Conservation (phyloP, 768 basidiomycete genomes). For the Tephrocybe sp. region DNA sequence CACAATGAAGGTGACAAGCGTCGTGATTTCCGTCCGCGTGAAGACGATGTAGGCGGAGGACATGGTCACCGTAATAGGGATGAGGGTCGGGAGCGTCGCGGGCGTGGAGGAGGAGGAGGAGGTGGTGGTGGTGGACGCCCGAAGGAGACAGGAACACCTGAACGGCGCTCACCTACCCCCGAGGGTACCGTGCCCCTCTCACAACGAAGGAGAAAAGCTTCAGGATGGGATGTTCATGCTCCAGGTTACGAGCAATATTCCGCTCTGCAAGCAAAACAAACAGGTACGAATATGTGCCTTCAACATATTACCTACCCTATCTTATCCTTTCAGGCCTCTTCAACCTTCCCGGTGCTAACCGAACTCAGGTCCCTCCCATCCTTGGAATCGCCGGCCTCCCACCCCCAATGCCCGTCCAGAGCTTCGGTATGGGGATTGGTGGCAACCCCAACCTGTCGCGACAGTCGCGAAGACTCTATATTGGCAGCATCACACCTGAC, state of each 20-base stretch:
- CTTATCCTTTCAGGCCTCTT: slow-evolving; percentile 67
- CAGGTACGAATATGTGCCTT: slow-evolving; percentile 54
- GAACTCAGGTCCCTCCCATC: slow-evolving; percentile 83
- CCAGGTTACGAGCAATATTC: slow-evolving; percentile 94
- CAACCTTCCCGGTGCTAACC: slow-evolving; percentile 93
- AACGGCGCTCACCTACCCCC: slow-evolving; percentile 87
- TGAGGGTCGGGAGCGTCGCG: slow-evolving; percentile 35
- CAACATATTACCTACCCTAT: slow-evolving; percentile 2
- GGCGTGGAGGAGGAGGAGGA: slow-evolving; percentile 31
- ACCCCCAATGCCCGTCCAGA: slow-evolving; percentile 79
- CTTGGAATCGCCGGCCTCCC: slow-evolving; percentile 79
- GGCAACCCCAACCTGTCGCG: slow-evolving; percentile 87
- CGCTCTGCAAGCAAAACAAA: slow-evolving; percentile 97
- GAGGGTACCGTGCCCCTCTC: slow-evolving; percentile 77
- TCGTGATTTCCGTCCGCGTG: slow-evolving; percentile 42
- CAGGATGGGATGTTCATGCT: slow-evolving; percentile 95
- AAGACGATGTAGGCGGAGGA: slow-evolving; percentile 31
- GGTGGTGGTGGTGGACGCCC: slow-evolving; percentile 45
- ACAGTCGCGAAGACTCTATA: slow-evolving; percentile 93
- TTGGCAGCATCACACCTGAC: slow-evolving; percentile 93
- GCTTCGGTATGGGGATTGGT: slow-evolving; percentile 83
- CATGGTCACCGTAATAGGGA: slow-evolving; percentile 38
- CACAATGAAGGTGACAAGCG: slow-evolving; percentile 51
- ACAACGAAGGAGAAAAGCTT: slow-evolving; percentile 84
- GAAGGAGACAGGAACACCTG: slow-evolving; percentile 64